Conservation (phyloP, 371 early-diverging fungal species). For the Basidiobolus meristosporus region DNA sequence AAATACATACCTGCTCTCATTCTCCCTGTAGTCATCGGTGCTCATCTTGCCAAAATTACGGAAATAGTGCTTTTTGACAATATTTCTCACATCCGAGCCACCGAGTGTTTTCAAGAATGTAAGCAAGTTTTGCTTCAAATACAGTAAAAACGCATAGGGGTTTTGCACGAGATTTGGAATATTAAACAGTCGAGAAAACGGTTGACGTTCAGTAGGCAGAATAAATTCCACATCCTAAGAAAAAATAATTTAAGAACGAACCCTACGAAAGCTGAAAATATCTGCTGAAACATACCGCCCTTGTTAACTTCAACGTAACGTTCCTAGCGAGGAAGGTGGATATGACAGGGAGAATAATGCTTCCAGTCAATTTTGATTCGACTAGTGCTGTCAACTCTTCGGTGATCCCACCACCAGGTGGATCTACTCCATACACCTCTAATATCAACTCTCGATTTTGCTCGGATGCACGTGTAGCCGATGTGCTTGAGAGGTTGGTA, state of each 20-base stretch:
- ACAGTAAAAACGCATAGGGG: conserved; percentile 33
- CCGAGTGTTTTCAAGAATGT: conserved; percentile 19
- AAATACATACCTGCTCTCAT: background rate
- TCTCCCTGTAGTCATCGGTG: background rate
- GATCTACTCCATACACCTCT: conserved; percentile 58
- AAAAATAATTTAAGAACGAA: conserved; percentile 5
- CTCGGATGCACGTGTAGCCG: background rate
- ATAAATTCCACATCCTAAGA: conserved; percentile 38
- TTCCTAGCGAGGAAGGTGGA: conserved; percentile 51
- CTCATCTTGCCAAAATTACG: conserved; percentile 13
- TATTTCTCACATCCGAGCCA: conserved; percentile 31
- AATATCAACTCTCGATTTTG: conserved; percentile 30
- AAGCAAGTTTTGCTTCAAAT: conserved; percentile 40
- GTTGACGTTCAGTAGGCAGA: conserved; percentile 26
- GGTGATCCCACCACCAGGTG: conserved; percentile 32
- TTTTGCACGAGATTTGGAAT: conserved; percentile 30
- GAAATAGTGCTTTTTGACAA: conserved; percentile 23
- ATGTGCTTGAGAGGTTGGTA: conserved; percentile 6
- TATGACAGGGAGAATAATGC: conserved; percentile 40
- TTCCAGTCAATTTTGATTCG: conserved; percentile 31
- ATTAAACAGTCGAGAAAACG: conserved; percentile 13
- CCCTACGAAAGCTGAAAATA: background rate
- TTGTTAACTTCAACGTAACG: conserved; percentile 35
- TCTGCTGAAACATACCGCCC: conserved; percentile 20
- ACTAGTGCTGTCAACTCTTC: conserved; percentile 45